phyloP scores from a whole-genome alignment of 768 basidiomycete species.

The Lactarius indigo region DNA sequence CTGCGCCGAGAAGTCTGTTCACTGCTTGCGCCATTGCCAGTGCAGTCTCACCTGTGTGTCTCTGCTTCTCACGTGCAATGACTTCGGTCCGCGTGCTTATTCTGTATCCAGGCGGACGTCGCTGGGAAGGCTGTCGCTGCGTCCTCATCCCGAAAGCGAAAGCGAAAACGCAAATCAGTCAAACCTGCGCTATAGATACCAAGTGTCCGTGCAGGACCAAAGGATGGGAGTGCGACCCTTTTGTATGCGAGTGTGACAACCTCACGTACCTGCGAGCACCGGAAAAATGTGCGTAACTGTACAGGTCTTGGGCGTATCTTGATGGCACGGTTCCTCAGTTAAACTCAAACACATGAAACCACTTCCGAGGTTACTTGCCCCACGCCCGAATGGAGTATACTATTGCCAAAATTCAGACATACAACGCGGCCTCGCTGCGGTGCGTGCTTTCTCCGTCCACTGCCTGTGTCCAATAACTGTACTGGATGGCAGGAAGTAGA shows the following conservation, averaged over 20 bases:
- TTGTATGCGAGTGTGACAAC: constrained; percentile 52
- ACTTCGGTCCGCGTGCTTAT: background rate
- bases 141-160: background rate
- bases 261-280: constrained; percentile 32
- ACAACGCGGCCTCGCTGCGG: constrained; percentile 13
- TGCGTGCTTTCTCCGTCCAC: background rate
- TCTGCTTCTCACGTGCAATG: background rate
- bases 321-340: background rate
- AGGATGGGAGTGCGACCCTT: constrained; percentile 65
- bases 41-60: constrained; percentile 50
- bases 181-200: constrained; percentile 35
- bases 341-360: background rate
- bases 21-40: constrained; percentile 54
- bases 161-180: constrained; percentile 12
- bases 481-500: constrained; percentile 1
- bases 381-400: background rate
- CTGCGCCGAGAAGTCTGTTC: constrained; percentile 48
- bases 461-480: background rate
- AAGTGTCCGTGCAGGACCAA: constrained; percentile 51
- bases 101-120: constrained; percentile 44
- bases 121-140: constrained; percentile 55
- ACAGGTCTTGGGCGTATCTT: background rate
- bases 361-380: background rate
- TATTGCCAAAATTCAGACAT: constrained; percentile 16
- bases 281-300: background rate